These are phyloP conservation scores for Schizosaccharomyces lindneri DNA, from an alignment of 805 yeast species.

Conservation along the genomic window DNA sequence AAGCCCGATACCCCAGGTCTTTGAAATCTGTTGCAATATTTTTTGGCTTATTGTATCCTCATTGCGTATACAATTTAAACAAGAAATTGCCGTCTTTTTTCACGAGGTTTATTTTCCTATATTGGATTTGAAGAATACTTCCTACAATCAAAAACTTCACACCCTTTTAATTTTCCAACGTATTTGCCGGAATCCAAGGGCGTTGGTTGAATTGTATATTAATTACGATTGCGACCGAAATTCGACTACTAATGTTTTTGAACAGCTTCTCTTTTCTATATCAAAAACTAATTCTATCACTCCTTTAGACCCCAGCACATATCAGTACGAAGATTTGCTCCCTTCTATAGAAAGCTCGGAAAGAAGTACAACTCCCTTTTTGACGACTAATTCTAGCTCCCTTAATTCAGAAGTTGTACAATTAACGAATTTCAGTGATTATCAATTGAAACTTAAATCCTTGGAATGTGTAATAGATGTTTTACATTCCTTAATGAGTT, in stretches of 20 bases:
- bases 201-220: slow-evolving; percentile 72
- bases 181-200: slow-evolving; percentile 67
- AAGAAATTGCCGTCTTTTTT: slow-evolving; percentile 81
- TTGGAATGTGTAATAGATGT: slow-evolving; percentile 61
- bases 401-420: slow-evolving; percentile 24
- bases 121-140: slow-evolving; percentile 71
- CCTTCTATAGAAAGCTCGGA: slow-evolving; percentile 26
- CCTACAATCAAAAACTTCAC: slow-evolving; percentile 79
- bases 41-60: slow-evolving; percentile 74
- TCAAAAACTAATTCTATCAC: slow-evolving; percentile 40
- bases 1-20: slow-evolving; percentile 71
- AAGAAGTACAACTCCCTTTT: slow-evolving; percentile 30
- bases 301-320: slow-evolving; percentile 17
- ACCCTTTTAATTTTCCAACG: slow-evolving; percentile 58
- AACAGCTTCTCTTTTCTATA: slow-evolving; percentile 52
- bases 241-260: slow-evolving; percentile 61
- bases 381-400: slow-evolving; percentile 19
- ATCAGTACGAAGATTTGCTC: slow-evolving; percentile 11
- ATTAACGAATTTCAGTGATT: slow-evolving; percentile 20
- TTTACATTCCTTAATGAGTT: slow-evolving; percentile 51
- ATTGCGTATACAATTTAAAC: slow-evolving; percentile 65
- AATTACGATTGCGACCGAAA: slow-evolving; percentile 82
- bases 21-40: slow-evolving; percentile 73
- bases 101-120: slow-evolving; percentile 86
- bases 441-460: slow-evolving; percentile 60